Conservation (phyloP, 2,329 filamentous ascomycete species). For the Stagonosporopsis chrysanthemi region DNA sequence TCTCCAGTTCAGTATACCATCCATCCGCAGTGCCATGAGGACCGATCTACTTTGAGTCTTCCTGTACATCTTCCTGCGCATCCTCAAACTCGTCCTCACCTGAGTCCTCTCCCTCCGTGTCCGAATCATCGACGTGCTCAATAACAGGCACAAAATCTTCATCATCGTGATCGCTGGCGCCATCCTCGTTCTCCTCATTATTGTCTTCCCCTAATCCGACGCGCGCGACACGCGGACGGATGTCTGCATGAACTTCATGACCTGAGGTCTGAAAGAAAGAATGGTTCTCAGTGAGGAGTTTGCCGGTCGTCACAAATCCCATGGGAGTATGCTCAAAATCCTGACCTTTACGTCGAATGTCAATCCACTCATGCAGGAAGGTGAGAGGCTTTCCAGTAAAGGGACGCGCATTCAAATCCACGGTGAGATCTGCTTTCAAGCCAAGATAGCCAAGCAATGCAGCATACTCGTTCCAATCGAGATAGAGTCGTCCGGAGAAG, state of each 20-base stretch:
- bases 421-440: neutral
- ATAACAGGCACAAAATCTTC: conserved; percentile 23
- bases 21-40: neutral
- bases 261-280: conserved; percentile 57
- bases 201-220: conserved; percentile 13
- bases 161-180: conserved; percentile 22
- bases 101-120: conserved; percentile 20
- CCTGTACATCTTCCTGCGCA: conserved; percentile 8
- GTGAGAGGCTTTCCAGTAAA: conserved; percentile 39
- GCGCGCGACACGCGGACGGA: conserved; percentile 22
- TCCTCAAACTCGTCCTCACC: conserved; percentile 18
- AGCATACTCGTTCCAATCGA: conserved; percentile 58
- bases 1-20: neutral
- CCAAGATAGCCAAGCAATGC: conserved; percentile 33
- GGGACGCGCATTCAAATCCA: conserved; percentile 11
- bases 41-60: neutral
- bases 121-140: conserved; percentile 26
- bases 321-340: conserved; percentile 68
- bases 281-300: conserved; percentile 57
- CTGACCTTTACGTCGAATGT: conserved; percentile 61
- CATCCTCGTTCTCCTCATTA: conserved; percentile 11
- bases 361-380: conserved; percentile 64
- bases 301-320: conserved; percentile 64
- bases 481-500: conserved; percentile 67
- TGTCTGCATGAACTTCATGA: conserved; percentile 13